Conservation (phyloP, 192 early-diverging fungal species). For the Coemansia sp. region DNA sequence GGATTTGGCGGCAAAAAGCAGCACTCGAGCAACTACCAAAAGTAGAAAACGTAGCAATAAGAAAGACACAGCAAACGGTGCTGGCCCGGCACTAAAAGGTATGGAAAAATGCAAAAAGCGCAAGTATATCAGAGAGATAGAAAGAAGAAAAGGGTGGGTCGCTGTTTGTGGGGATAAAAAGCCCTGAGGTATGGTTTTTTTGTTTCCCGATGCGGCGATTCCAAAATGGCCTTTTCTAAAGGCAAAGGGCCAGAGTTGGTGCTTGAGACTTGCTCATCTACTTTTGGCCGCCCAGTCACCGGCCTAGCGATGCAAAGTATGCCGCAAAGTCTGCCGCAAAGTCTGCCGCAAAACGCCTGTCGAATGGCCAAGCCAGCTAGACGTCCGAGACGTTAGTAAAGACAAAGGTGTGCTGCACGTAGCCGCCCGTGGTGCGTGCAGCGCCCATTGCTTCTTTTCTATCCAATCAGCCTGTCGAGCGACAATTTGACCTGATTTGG, state of each 20-base stretch:
- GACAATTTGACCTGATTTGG: background rate
- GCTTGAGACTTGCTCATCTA: background rate
- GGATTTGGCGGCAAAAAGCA: background rate
- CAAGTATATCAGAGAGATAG: background rate
- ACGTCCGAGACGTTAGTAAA: background rate
- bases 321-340: background rate
- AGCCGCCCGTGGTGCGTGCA: background rate
- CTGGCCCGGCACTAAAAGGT: background rate
- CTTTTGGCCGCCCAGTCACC: background rate
- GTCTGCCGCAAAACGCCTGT: background rate
- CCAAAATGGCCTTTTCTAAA: too few species aligned
- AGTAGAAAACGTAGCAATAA: background rate
- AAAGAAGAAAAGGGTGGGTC: background rate
- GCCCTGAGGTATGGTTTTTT: background rate
- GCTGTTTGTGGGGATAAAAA: background rate
- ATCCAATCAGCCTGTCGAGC: background rate
- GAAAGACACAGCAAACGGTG: background rate
- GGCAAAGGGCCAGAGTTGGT: background rate
- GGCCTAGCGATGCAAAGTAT: background rate
- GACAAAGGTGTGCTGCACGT: background rate
- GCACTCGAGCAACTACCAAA: background rate
- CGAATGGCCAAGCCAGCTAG: background rate
- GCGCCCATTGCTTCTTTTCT: background rate
- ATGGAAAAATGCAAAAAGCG: background rate
- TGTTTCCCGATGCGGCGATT: background rate